phyloP scores from a whole-genome alignment of 2,329 filamentous ascomycete species.

The Fusarium lyarnte region DNA sequence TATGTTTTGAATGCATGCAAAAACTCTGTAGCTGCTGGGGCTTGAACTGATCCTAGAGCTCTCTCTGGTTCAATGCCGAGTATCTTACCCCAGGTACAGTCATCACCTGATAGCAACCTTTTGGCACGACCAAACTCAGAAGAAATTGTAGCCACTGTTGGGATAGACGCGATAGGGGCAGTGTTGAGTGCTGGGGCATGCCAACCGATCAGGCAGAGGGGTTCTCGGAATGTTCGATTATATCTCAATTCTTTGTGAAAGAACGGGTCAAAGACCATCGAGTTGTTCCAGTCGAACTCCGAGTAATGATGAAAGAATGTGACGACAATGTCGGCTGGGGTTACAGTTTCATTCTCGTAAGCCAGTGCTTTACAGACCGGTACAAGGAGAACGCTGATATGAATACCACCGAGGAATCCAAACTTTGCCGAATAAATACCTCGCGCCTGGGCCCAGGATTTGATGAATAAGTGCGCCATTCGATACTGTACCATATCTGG shows the following conservation, averaged over 20 bases:
- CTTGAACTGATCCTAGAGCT: background rate
- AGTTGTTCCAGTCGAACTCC: slow-evolving; percentile 65
- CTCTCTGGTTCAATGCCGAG: slow-evolving; percentile 37
- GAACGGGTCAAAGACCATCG: slow-evolving; percentile 67
- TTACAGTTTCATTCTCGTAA: slow-evolving; percentile 48
- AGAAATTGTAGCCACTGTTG: slow-evolving; percentile 61
- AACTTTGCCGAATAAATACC: slow-evolving; percentile 73
- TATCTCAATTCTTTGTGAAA: slow-evolving; percentile 65
- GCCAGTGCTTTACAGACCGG: slow-evolving; percentile 67
- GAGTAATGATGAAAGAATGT: slow-evolving; percentile 74
- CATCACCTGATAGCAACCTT: slow-evolving; percentile 48
- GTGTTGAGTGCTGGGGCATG: slow-evolving; percentile 70
- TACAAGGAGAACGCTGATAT: slow-evolving; percentile 70
- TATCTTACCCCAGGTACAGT: slow-evolving; percentile 56
- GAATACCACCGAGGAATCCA: slow-evolving; percentile 72
- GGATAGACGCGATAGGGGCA: slow-evolving; percentile 61
- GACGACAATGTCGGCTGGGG: slow-evolving; percentile 61
- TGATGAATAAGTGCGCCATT: slow-evolving; percentile 67
- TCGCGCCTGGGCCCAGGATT: slow-evolving; percentile 68
- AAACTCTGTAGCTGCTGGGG: slow-evolving; percentile 56
- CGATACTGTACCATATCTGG: slow-evolving; percentile 68
- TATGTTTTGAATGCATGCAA: slow-evolving; percentile 63
- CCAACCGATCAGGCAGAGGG: slow-evolving; percentile 71
- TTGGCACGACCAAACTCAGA: slow-evolving; percentile 62
- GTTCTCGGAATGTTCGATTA: slow-evolving; percentile 64